phyloP scores from a whole-genome alignment of 2,329 filamentous ascomycete species.

The Beauveria caledonica region DNA sequence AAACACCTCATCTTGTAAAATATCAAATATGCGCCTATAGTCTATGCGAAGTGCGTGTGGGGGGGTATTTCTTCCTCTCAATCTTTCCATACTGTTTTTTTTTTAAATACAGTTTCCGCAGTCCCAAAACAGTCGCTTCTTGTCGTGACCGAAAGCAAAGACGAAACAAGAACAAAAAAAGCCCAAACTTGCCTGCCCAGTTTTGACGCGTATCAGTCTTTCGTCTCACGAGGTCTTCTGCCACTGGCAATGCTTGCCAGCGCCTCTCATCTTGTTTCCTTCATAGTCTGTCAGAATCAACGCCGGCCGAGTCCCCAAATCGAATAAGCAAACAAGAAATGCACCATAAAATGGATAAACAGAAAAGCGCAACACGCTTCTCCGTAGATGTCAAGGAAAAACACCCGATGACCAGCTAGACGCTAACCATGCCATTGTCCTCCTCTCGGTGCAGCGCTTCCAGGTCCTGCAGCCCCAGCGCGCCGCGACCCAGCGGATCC shows the following conservation, averaged over 20 bases:
- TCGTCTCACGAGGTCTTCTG: neutral
- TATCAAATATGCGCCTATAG: too few species aligned
- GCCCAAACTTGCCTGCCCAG: too few species aligned
- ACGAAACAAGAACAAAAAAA: neutral
- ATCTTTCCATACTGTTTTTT: too few species aligned
- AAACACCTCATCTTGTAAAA: too few species aligned
- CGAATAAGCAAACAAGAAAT: constrained; percentile 10
- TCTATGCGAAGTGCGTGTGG: too few species aligned
- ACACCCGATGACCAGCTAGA: constrained; percentile 15
- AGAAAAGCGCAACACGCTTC: neutral
- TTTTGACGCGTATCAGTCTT: neutral
- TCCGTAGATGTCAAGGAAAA: neutral
- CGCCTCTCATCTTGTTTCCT: neutral
- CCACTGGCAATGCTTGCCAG: neutral
- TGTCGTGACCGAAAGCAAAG: neutral
- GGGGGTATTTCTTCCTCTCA: too few species aligned
- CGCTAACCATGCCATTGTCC: constrained; percentile 26
- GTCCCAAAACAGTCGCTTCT: too few species aligned
- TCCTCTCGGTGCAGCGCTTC: constrained; percentile 21
- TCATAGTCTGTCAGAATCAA: neutral
- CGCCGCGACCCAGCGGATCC: constrained; percentile 24
- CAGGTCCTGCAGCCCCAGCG: constrained; percentile 16
- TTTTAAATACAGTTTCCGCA: too few species aligned
- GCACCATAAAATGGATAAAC: neutral
- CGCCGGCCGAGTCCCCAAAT: neutral